These are phyloP conservation scores for Vigna angularis DNA, from an alignment of 306 rosid species.

Conservation along the genomic window DNA sequence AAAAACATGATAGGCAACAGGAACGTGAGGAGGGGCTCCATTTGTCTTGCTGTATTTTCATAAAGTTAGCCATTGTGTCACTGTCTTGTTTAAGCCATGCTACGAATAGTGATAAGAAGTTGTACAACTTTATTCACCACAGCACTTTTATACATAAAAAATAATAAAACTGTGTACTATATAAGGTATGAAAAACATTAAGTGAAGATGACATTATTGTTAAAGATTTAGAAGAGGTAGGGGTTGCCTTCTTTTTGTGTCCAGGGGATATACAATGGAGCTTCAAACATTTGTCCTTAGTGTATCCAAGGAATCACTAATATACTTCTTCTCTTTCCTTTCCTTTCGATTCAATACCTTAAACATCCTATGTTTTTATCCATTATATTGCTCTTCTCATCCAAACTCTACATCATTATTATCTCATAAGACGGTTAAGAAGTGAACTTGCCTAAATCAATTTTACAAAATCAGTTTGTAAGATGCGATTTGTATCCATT, in stretches of 20 bases:
- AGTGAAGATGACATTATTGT: neutral
- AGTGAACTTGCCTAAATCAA: too few relatives aligned
- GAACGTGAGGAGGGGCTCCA: neutral
- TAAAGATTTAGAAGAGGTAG: neutral
- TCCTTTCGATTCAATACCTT: too few relatives aligned
- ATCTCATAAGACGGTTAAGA: too few relatives aligned
- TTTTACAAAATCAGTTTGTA: too few relatives aligned
- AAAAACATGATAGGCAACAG: neutral
- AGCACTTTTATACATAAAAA: neutral
- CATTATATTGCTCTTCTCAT: too few relatives aligned
- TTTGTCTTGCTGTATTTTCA: neutral
- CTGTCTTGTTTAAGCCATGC: neutral
- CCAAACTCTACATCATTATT: too few relatives aligned
- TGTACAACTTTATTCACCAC: neutral
- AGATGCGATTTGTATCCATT: rapidly evolving
- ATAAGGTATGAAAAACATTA: neutral
- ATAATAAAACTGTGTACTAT: neutral
- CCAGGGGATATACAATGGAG: neutral
- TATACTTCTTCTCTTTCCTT: too few relatives aligned
- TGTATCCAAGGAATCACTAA: neutral
- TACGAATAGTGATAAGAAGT: neutral
- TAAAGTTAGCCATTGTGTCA: neutral
- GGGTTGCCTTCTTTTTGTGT: neutral
- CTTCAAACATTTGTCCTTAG: neutral
- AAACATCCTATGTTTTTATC: too few relatives aligned